phyloP scores from a whole-genome alignment of 169 alveolate species.

The Plasmodium coatneyi region DNA sequence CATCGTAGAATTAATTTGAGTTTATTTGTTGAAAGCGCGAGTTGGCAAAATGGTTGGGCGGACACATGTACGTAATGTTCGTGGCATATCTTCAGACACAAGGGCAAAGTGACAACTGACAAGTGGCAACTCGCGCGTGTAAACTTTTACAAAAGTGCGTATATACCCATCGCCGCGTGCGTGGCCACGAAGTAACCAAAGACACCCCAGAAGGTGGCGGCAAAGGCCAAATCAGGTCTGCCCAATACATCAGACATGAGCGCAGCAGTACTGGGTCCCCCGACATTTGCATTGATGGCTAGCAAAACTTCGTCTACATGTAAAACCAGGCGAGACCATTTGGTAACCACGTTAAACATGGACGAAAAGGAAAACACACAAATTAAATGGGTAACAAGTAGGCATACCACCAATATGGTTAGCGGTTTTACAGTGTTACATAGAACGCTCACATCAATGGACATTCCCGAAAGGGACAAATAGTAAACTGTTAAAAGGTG shows the following conservation, averaged over 20 bases:
- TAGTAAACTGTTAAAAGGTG: conserved; percentile 34
- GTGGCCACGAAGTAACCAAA: conserved; percentile 44
- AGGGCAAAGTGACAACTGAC: not conserved
- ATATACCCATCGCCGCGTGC: conserved; percentile 4
- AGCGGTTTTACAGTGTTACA: conserved; percentile 5
- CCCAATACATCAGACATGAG: conserved; percentile 40
- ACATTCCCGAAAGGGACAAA: conserved; percentile 45
- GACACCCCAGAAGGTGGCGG: conserved; percentile 40
- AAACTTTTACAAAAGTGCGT: not conserved
- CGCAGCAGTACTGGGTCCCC: conserved; percentile 65
- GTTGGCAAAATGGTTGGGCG: not conserved
- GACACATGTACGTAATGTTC: not conserved
- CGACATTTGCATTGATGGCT: conserved; percentile 68
- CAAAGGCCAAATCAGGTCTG: conserved; percentile 44
- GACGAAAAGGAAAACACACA: conserved; percentile 19
- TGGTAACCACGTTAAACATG: conserved; percentile 8
- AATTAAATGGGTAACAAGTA: conserved; percentile 12
- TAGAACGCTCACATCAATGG: conserved; percentile 19
- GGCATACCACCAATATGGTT: conserved; percentile 4
- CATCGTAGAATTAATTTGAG: not conserved
- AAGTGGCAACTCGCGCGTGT: not conserved
- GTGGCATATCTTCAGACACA: not conserved
- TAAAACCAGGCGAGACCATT: not conserved
- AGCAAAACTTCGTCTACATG: conserved; percentile 39
- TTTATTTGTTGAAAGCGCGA: not conserved